Conservation (phyloP, 2,329 filamentous ascomycete species). For the Daldinia eschscholtzii region DNA sequence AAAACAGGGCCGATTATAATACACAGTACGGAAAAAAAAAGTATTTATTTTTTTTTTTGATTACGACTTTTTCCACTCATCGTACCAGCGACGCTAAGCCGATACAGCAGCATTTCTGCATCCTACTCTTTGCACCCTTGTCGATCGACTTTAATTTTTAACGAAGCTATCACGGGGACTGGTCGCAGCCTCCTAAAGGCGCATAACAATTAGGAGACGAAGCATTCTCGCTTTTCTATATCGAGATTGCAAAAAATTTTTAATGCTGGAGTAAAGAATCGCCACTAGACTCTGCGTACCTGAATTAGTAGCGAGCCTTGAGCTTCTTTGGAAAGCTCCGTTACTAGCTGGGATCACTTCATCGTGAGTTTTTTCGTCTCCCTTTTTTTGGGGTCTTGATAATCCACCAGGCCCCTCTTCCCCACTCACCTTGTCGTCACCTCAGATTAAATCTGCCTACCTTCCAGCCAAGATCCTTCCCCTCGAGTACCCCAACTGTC, state of each 20-base stretch:
- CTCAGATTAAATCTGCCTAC: conserved; percentile 40
- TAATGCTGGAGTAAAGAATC: conserved; percentile 38
- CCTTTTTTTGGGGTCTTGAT: conserved; percentile 42
- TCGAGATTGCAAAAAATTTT: conserved; percentile 41
- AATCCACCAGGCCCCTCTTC: conserved; percentile 51
- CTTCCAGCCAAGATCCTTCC: conserved; percentile 33
- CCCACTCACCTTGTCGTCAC: conserved; percentile 49
- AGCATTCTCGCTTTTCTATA: conserved; percentile 45
- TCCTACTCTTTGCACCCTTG: conserved; percentile 21
- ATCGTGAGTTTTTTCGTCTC: conserved; percentile 53
- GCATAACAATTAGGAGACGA: conserved; percentile 51
- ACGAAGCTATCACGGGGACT: conserved; percentile 40
- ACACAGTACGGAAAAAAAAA: conserved; percentile 34
- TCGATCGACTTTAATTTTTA: conserved; percentile 31
- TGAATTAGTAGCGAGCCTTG: conserved; percentile 38
- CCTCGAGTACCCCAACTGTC: conserved; percentile 22
- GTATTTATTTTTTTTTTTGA: conserved; percentile 42
- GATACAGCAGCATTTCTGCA: conserved; percentile 40
- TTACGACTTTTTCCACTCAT: conserved; percentile 26
- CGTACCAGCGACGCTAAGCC: conserved; percentile 31
- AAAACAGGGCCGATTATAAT: conserved; percentile 39
- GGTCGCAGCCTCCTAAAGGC: conserved; percentile 44
- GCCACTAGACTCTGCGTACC: conserved; percentile 44
- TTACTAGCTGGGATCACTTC: conserved; percentile 58
- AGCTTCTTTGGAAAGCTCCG: conserved; percentile 46